A percentile compares a stretch with the other conserved stretches of the same genome.
Conservation (phyloP, 108 stramenopile genomes). For the Nannochloropsis gaditana region DNA sequence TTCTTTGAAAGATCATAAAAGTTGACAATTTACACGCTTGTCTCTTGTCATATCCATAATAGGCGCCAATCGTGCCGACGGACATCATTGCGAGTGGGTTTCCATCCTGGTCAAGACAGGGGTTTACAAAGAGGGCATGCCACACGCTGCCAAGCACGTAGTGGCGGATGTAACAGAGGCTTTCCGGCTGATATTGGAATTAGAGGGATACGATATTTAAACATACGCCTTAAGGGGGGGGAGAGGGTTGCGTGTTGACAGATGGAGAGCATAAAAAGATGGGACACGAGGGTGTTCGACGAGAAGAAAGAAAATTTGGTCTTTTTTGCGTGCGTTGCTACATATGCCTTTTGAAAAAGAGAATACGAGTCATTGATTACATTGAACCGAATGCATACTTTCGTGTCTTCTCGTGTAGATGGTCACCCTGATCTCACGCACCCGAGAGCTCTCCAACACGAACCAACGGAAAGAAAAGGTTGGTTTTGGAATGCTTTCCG, state of each 20-base stretch:
- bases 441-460: too few species aligned
- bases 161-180: background rate
- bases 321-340: background rate
- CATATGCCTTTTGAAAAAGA: background rate
- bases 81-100: background rate
- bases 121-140: background rate
- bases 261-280: background rate
- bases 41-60: background rate
- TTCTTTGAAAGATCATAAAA: background rate
- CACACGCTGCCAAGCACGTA: background rate
- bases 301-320: background rate
- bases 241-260: background rate
- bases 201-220: background rate
- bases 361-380: too few species aligned
- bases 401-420: too few species aligned
- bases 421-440: too few species aligned
- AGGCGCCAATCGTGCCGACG: slow-evolving; percentile 14
- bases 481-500: too few species aligned
- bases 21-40: background rate
- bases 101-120: slow-evolving; percentile 1
- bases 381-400: too few species aligned
- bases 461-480: too few species aligned
- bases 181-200: background rate
- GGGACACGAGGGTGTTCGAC: background rate
- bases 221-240: background rate